These are phyloP conservation scores for Sporothrix inflata DNA, from an alignment of 2,329 filamentous ascomycete species.

Conservation along the genomic window DNA sequence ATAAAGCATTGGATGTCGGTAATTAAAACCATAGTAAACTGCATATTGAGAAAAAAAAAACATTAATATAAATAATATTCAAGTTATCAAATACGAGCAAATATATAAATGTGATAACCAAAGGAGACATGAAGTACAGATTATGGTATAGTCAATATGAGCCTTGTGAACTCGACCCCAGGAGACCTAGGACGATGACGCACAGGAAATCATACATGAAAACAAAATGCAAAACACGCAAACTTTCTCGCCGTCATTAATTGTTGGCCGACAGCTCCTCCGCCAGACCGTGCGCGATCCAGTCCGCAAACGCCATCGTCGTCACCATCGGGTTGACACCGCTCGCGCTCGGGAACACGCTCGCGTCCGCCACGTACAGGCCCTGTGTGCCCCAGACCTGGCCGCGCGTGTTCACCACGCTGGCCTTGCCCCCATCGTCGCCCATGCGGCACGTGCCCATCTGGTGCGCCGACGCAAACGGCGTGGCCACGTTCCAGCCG, in stretches of 20 bases:
- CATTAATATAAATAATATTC: too few relatives aligned
- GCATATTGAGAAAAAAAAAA: too few relatives aligned
- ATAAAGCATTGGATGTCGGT: too few relatives aligned
- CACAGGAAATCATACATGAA: not conserved
- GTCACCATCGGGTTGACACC: conserved; percentile 85
- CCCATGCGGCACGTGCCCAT: conserved; percentile 81
- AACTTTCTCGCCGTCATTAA: not conserved
- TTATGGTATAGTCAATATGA: not conserved
- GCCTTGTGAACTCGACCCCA: not conserved
- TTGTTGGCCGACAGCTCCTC: conserved; percentile 46
- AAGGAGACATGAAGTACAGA: not conserved
- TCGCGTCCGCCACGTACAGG: conserved; percentile 73
- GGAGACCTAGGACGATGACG: not conserved
- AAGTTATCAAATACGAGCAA: too few relatives aligned
- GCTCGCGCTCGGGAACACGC: conserved; percentile 74
- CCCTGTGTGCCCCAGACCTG: conserved; percentile 67
- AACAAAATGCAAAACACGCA: not conserved
- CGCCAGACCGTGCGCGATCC: conserved; percentile 62
- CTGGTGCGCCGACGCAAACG: conserved; percentile 75
- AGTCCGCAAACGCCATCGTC: conserved; percentile 70
- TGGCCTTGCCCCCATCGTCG: conserved; percentile 47
- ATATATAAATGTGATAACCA: not conserved
- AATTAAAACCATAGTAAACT: too few relatives aligned
- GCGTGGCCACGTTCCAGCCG: conserved; percentile 53
- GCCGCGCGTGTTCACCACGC: conserved; percentile 62